Percentiles rank a stretch among this genome's conserved stretches.
Evolutionary conservation across 2,329 filamentous ascomycete species (phyloP).

Genomic region (Xylaria sp.): DNA sequence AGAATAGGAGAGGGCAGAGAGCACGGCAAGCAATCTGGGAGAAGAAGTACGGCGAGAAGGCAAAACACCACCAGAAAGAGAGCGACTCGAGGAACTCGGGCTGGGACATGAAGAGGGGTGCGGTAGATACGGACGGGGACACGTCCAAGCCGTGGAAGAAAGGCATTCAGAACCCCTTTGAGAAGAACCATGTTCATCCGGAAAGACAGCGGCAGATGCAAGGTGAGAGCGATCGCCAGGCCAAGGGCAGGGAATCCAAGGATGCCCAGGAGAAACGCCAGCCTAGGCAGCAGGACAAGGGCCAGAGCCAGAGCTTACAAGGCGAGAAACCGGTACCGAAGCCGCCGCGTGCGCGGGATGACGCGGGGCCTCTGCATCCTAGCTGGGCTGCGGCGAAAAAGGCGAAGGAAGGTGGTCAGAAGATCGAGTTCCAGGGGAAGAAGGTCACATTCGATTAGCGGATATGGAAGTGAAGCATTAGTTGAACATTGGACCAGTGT

Average conservation of each 20-base stretch:
- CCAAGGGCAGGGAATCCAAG: conserved; percentile 13
- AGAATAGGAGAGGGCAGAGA: conserved; percentile 80
- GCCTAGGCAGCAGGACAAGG: conserved; percentile 23
- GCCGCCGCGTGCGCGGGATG: conserved; percentile 58
- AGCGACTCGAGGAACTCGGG: conserved; percentile 58
- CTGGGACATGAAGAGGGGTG: conserved; percentile 69
- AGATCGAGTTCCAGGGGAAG: conserved; percentile 64
- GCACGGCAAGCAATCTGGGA: conserved; percentile 84
- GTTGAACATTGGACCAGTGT: neutral
- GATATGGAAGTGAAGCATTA: neutral
- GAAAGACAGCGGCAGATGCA: conserved; percentile 51
- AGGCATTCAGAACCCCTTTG: conserved; percentile 54
- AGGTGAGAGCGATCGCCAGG: conserved; percentile 12
- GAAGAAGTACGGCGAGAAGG: conserved; percentile 79
- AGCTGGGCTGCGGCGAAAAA: conserved; percentile 74
- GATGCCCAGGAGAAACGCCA: conserved; percentile 27
- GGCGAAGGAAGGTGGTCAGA: conserved; percentile 66
- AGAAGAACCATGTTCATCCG: conserved; percentile 49
- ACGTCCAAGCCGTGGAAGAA: conserved; percentile 62
- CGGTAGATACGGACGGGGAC: conserved; percentile 55
- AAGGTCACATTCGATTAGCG: conserved; percentile 69
- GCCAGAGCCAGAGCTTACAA: conserved; percentile 12
- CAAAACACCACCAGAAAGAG: conserved; percentile 68
- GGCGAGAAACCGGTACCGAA: conserved; percentile 46
- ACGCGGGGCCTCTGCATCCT: conserved; percentile 67